These are phyloP conservation scores for Hymenoscyphus linearis DNA, from an alignment of 2,329 filamentous ascomycete genomes.

Conservation along the genomic window DNA sequence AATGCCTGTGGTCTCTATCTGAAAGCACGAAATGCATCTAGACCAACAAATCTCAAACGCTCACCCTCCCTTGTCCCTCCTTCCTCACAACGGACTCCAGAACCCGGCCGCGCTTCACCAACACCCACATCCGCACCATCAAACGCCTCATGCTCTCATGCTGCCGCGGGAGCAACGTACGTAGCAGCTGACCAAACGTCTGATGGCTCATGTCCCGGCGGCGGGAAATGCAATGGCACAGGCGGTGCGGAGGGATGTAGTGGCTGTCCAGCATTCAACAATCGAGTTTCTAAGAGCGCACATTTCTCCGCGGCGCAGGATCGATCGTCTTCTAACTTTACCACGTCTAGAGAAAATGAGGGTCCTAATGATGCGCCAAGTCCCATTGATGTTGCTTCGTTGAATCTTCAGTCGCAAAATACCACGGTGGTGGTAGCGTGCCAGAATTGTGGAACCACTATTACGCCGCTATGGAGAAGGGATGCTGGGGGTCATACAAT, in stretches of 20 bases:
- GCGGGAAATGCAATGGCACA: slow-evolving; percentile 92
- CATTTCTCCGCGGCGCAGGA: slow-evolving; percentile 53
- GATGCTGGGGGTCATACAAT: slow-evolving; percentile 95
- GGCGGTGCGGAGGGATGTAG: slow-evolving; percentile 92
- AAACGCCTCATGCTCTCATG: slow-evolving; percentile 32
- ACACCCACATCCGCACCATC: slow-evolving; percentile 20
- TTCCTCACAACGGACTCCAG: slow-evolving; percentile 23
- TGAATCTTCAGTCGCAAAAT: slow-evolving; percentile 39
- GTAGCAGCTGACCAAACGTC: slow-evolving; percentile 70
- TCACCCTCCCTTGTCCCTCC: slow-evolving; percentile 47
- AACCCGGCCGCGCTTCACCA: slow-evolving; percentile 15
- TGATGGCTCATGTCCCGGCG: slow-evolving; percentile 88
- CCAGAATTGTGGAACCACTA: slow-evolving; percentile 94
- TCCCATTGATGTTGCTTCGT: slow-evolving; percentile 45
- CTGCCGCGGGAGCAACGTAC: slow-evolving; percentile 56
- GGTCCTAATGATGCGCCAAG: slow-evolving; percentile 31
- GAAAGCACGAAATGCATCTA: slow-evolving; percentile 86
- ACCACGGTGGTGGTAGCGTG: slow-evolving; percentile 76
- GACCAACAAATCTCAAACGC: slow-evolving; percentile 86
- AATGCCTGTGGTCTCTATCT: slow-evolving; percentile 95
- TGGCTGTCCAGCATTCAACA: slow-evolving; percentile 96
- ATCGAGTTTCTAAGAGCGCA: slow-evolving; percentile 83
- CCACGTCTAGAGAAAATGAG: slow-evolving; percentile 12
- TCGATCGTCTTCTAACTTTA: slow-evolving; percentile 7
- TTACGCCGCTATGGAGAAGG: slow-evolving; percentile 91